Evolutionary conservation across 129 eudicot species (phyloP).

Genomic region (Oenanthe sinensis): DNA sequence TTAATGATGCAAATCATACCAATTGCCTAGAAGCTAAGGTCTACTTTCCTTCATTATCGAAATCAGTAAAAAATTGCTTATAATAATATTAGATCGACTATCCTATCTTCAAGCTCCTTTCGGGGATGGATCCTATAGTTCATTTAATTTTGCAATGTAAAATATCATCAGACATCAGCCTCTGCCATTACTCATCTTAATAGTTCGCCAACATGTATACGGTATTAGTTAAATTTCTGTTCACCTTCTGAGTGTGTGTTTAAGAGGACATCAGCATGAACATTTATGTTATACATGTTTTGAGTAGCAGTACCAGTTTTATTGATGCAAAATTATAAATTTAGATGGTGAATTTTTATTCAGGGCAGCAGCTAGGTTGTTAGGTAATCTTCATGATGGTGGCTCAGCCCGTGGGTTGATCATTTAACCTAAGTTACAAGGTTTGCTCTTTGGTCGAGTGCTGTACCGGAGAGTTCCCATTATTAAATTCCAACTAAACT

Average conservation of each 20-base stretch:
- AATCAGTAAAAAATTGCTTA: slow-evolving; percentile 6
- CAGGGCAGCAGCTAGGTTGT: slow-evolving; percentile 38
- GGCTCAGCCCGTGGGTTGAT: slow-evolving; percentile 15
- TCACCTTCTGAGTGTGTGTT: background rate
- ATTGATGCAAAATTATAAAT: background rate
- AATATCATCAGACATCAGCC: background rate
- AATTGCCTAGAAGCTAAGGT: slow-evolving; percentile 3
- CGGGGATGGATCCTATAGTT: background rate
- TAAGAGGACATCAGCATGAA: slow-evolving; percentile 35
- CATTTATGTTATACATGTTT: background rate
- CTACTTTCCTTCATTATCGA: slow-evolving; percentile 25
- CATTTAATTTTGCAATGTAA: background rate
- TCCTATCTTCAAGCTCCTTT: background rate
- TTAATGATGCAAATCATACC: slow-evolving; percentile 18
- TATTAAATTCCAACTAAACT: slow-evolving; percentile 63
- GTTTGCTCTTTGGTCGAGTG: slow-evolving; percentile 76
- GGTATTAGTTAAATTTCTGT: background rate
- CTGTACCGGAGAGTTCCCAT: slow-evolving; percentile 78
- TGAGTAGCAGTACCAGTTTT: background rate
- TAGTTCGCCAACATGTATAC: background rate
- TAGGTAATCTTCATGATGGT: slow-evolving; percentile 37
- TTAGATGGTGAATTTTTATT: slow-evolving; percentile 27
- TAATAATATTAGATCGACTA: background rate
- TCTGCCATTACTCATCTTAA: background rate
- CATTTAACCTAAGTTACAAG: slow-evolving; percentile 62